These are phyloP conservation scores for Candida dendrica DNA, from an alignment of 805 yeast species.

Conservation along the genomic window DNA sequence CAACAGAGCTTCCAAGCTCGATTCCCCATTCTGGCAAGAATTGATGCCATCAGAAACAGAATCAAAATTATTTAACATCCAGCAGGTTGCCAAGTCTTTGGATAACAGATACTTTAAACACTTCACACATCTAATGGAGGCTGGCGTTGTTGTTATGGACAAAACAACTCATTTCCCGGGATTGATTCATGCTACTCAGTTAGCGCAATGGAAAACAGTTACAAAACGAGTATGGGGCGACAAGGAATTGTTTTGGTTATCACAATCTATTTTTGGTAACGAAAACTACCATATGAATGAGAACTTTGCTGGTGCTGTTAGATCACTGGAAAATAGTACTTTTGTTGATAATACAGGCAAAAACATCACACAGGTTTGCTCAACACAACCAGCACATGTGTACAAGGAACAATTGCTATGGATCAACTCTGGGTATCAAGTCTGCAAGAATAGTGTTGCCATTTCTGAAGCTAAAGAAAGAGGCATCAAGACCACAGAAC, in stretches of 20 bases:
- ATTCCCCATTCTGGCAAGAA: neutral
- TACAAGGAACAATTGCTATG: conserved; percentile 35
- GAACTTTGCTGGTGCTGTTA: conserved; percentile 10
- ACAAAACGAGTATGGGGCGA: conserved; percentile 27
- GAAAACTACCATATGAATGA: conserved; percentile 9
- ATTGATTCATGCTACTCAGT: conserved; percentile 14
- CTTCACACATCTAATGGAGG: conserved; percentile 22
- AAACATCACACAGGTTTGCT: conserved; percentile 33
- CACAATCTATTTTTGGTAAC: conserved; percentile 17
- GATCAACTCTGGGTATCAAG: conserved; percentile 52
- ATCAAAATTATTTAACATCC: conserved; percentile 1
- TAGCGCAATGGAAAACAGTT: conserved; percentile 10
- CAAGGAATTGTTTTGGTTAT: conserved; percentile 31
- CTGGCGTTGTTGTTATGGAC: conserved; percentile 19
- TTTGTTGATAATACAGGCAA: neutral
- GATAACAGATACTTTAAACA: conserved; percentile 8
- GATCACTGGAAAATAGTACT: conserved; percentile 5
- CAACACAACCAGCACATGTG: conserved; percentile 54
- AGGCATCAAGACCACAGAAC: neutral
- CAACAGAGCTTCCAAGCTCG: conserved; percentile 3
- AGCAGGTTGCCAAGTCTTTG: neutral
- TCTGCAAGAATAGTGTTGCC: conserved; percentile 24
- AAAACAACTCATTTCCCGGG: conserved; percentile 19
- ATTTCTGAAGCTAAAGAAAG: conserved; percentile 12
- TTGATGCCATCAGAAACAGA: conserved; percentile 7